phyloP scores from a whole-genome alignment of 805 yeast species.

The Yarrowia hollandica region DNA sequence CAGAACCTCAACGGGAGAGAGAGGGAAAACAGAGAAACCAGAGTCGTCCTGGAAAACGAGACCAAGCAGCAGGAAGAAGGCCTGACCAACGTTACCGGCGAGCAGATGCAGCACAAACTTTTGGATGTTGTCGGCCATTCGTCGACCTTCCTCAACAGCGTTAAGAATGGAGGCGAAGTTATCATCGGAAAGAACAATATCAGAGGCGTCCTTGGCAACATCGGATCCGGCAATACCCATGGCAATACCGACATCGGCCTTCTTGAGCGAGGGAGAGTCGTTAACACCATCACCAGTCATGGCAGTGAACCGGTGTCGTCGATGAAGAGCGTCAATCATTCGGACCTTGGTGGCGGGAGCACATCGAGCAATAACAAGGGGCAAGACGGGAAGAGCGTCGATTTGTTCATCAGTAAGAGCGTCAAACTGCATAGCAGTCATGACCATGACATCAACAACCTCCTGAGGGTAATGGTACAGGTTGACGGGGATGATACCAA shows the following conservation, averaged over 20 bases:
- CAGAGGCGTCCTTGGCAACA: constrained; percentile 83
- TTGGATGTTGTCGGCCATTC: constrained; percentile 77
- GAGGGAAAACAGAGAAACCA: constrained; percentile 74
- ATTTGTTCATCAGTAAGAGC: constrained; percentile 57
- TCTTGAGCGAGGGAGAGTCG: constrained; percentile 75
- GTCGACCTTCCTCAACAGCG: constrained; percentile 77
- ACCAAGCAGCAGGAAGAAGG: constrained; percentile 66
- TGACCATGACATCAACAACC: constrained; percentile 64
- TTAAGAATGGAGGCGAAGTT: constrained; percentile 76
- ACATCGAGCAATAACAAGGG: constrained; percentile 78
- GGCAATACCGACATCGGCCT: constrained; percentile 79
- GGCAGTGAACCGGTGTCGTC: constrained; percentile 63
- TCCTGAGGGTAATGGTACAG: constrained; percentile 53
- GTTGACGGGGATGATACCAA: constrained; percentile 69
- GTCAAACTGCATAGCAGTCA: constrained; percentile 76
- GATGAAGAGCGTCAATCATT: constrained; percentile 75
- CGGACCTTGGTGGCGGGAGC: constrained; percentile 81
- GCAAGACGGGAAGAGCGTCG: constrained; percentile 64
- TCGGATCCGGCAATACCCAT: constrained; percentile 82
- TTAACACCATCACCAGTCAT: constrained; percentile 87
- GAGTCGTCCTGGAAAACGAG: constrained; percentile 64
- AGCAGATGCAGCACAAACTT: constrained; percentile 73
- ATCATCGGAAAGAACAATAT: constrained; percentile 72
- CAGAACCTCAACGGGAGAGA: constrained; percentile 75
- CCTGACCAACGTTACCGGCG: constrained; percentile 73